Conservation (phyloP, 495 filamentous ascomycete species). For the Hyphodiscus hymeniophilus region DNA sequence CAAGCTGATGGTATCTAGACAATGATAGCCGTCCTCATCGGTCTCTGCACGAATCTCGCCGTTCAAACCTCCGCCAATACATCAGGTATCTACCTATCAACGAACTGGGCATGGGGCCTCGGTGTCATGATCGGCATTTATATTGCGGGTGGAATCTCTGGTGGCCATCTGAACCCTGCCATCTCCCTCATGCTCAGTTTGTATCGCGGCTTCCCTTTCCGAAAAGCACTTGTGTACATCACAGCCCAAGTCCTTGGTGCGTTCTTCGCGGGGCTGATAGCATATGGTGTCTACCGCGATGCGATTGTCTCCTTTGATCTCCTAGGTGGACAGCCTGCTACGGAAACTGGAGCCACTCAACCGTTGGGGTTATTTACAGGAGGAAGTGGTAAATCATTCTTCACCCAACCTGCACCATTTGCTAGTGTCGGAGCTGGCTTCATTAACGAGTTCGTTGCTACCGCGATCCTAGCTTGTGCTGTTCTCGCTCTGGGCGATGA, state of each 20-base stretch:
- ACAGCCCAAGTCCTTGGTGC: conserved; percentile 39
- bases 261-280: conserved; percentile 34
- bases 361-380: conserved; percentile 5
- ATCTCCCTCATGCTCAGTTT: conserved; percentile 41
- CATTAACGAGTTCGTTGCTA: conserved; percentile 42
- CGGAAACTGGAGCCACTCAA: background rate
- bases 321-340: background rate
- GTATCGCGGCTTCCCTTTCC: conserved; percentile 43
- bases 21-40: conserved; percentile 27
- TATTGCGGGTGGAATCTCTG: conserved; percentile 46
- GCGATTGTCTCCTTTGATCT: conserved; percentile 33
- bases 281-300: conserved; percentile 42
- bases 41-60: conserved; percentile 39
- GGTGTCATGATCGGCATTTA: conserved; percentile 49
- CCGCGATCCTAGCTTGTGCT: conserved; percentile 34
- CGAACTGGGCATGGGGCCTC: conserved; percentile 44
- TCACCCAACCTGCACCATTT: conserved; percentile 36
- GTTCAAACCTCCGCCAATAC: conserved; percentile 34
- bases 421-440: conserved; percentile 39
- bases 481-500: conserved; percentile 48
- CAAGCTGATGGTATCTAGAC: conserved; percentile 17
- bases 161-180: conserved; percentile 45
- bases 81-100: conserved; percentile 35
- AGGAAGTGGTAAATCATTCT: conserved; percentile 27
- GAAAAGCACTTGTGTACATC: conserved; percentile 39